Percentiles rank a stretch among this genome's conserved stretches.
phyloP scores from a whole-genome alignment of 2,329 filamentous ascomycete genomes.

The Aspergillus versicolor region DNA sequence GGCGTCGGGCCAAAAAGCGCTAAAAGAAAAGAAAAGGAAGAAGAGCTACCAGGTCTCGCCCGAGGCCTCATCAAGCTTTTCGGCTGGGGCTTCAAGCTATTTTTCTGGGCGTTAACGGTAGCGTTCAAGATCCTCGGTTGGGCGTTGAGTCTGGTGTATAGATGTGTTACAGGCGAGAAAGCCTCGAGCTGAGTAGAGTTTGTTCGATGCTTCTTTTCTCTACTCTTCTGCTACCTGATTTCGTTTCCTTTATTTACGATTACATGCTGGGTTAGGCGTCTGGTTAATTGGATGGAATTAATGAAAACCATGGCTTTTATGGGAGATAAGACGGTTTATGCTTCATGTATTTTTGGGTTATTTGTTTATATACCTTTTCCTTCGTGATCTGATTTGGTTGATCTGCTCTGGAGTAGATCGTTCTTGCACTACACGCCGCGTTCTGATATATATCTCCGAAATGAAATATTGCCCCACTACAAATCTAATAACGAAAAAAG shows the following conservation, averaged over 20 bases:
- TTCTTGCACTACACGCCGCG: neutral
- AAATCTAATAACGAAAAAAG: neutral
- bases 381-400: neutral
- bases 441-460: neutral
- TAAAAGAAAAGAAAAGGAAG: constrained; percentile 29
- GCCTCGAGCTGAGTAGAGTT: constrained; percentile 17
- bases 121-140: constrained; percentile 43
- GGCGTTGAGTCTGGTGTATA: constrained; percentile 40
- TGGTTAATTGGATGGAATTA: neutral
- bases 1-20: constrained; percentile 33
- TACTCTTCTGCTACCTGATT: neutral
- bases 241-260: neutral
- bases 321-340: neutral
- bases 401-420: neutral
- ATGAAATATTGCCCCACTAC: neutral
- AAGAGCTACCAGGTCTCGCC: constrained; percentile 41
- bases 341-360: neutral
- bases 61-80: constrained; percentile 37
- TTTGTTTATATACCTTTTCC: neutral
- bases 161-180: constrained; percentile 43
- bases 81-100: constrained; percentile 38
- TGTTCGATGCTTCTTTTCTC: neutral
- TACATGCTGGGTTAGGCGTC: neutral
- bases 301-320: constrained; percentile 1
- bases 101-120: constrained; percentile 39